These are phyloP conservation scores for Byssothecium circinans DNA, from an alignment of 2,329 filamentous ascomycete genomes.

Conservation along the genomic window DNA sequence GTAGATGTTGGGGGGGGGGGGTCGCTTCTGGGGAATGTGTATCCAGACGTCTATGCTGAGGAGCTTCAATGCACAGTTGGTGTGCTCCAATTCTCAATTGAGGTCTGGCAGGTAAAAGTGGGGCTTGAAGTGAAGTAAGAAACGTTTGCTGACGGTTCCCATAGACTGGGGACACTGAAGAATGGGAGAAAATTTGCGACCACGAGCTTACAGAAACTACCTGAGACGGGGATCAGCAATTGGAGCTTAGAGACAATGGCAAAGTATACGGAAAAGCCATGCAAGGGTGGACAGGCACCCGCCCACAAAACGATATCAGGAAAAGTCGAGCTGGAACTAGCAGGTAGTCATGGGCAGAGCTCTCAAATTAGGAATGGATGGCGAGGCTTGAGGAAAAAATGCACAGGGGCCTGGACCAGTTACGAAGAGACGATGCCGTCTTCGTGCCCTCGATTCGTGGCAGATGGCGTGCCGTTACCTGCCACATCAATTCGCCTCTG, in stretches of 20 bases:
- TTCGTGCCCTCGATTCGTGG: neutral
- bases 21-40: too few species aligned
- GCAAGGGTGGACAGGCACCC: neutral
- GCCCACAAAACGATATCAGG: neutral
- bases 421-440: neutral
- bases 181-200: neutral
- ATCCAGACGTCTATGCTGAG: too few species aligned
- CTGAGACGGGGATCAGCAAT: neutral
- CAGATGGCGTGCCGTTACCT: neutral
- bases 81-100: neutral
- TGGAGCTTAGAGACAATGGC: too few species aligned
- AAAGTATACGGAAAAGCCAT: neutral
- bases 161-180: neutral
- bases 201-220: neutral
- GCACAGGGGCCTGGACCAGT: neutral
- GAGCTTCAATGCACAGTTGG: too few species aligned
- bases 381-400: neutral
- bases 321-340: neutral
- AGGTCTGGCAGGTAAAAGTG: neutral
- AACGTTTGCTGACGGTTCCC: neutral
- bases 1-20: too few species aligned
- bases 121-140: neutral
- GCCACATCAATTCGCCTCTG: neutral
- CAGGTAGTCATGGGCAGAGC: neutral
- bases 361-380: neutral